A percentile compares a stretch with the other conserved stretches of the same genome.
phyloP scores from a whole-genome alignment of 306 rosid genomes.

The Trifolium fragiferum region DNA sequence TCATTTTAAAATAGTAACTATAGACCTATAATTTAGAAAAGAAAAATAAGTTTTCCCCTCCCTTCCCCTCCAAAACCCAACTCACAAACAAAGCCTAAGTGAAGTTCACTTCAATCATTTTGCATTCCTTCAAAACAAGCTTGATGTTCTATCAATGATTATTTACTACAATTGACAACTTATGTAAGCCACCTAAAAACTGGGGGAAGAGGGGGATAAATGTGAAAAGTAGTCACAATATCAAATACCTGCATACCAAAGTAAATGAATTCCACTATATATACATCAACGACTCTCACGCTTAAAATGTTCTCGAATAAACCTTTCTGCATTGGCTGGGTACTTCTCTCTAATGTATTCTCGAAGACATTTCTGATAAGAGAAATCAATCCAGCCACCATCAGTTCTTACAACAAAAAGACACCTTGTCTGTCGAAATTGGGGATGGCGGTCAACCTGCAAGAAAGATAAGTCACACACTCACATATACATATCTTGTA shows the following conservation, averaged over 20 bases:
- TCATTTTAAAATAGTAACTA: too few species aligned
- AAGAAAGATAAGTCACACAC: conserved; percentile 38
- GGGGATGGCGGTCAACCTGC: conserved; percentile 96
- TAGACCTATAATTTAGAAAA: too few species aligned
- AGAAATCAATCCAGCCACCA: conserved; percentile 90
- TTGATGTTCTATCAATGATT: conserved; percentile 46
- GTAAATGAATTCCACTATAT: conserved; percentile 35
- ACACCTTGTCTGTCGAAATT: conserved; percentile 72
- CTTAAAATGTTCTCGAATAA: conserved; percentile 80
- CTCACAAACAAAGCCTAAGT: too few species aligned
- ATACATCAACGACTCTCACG: conserved; percentile 63
- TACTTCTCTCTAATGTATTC: conserved; percentile 76
- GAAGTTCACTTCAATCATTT: conserved; percentile 53
- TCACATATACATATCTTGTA: conserved; percentile 33
- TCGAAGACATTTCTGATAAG: conserved; percentile 85
- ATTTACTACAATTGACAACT: conserved; percentile 55
- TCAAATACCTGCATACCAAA: conserved; percentile 25
- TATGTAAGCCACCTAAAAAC: conserved; percentile 38
- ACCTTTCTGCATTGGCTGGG: conserved; percentile 76
- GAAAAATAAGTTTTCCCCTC: too few species aligned
- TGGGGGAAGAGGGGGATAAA: background rate
- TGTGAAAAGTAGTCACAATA: conserved; percentile 34
- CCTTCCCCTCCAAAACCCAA: too few species aligned
- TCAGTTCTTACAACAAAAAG: conserved; percentile 87
- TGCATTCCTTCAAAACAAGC: conserved; percentile 43